These are phyloP conservation scores for Oryza longistaminata DNA, from an alignment of 176 grass and related monocot species.

Conservation along the genomic window DNA sequence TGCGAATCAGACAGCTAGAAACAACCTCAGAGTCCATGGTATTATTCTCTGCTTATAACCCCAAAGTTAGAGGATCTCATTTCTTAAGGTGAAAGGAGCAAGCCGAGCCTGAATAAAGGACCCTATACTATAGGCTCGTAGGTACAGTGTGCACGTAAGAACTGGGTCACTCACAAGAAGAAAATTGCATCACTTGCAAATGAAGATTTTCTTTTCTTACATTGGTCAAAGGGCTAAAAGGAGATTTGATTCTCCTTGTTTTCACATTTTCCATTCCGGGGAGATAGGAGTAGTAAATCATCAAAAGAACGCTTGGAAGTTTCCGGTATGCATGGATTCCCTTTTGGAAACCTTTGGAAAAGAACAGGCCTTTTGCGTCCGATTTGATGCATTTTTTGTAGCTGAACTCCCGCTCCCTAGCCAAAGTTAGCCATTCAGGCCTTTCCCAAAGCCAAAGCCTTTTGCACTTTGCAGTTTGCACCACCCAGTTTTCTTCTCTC, in stretches of 20 bases:
- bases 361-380: not conserved
- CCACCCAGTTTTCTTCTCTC: not conserved
- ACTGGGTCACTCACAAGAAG: not conserved
- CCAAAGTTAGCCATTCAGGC: not conserved
- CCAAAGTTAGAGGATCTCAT: too few species aligned
- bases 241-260: not conserved
- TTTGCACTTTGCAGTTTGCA: too few species aligned
- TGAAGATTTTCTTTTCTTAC: not conserved
- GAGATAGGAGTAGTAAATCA: not conserved
- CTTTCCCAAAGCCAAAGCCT: not conserved
- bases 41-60: too few species aligned
- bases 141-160: not conserved
- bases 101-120: too few species aligned
- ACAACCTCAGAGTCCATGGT: too few species aligned
- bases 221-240: not conserved
- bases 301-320: constrained; percentile 6
- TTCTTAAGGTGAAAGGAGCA: too few species aligned
- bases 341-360: not conserved
- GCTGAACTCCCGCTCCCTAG: not conserved
- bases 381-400: not conserved
- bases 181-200: not conserved
- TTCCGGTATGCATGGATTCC: not conserved
- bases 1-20: too few species aligned
- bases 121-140: not conserved
- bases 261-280: not conserved